Conservation (phyloP, 164 flowering plant species). For the Paratinospora sagittata region DNA sequence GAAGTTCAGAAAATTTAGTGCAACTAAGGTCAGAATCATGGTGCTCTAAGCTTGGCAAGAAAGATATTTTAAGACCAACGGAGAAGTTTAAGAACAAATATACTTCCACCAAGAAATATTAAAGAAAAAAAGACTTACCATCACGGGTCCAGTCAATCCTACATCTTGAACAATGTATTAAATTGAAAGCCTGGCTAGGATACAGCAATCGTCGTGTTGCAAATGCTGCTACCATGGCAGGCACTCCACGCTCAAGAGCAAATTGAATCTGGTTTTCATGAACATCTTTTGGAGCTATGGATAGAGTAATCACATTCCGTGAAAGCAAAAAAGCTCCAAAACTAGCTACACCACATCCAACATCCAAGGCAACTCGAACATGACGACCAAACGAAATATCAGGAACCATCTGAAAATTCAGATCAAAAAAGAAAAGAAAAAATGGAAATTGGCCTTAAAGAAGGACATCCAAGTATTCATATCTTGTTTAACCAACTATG, state of each 20-base stretch:
- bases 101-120: background rate
- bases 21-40: background rate
- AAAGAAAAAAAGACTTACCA: conserved; percentile 33
- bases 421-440: too few relatives aligned
- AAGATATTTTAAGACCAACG: background rate
- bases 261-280: too few relatives aligned
- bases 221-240: conserved; percentile 61
- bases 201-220: conserved; percentile 48
- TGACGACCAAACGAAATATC: conserved; percentile 46
- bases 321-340: conserved; percentile 55
- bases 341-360: conserved; percentile 70
- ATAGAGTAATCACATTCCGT: conserved; percentile 43
- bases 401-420: too few relatives aligned
- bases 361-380: conserved; percentile 51
- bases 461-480: background rate
- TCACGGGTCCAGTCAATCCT: conserved; percentile 64
- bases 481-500: background rate
- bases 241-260: conserved; percentile 67
- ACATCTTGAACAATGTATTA: conserved; percentile 65
- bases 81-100: background rate
- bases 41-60: background rate
- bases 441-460: background rate
- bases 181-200: conserved; percentile 67
- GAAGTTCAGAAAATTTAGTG: background rate
- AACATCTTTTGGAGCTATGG: conserved; percentile 67